phyloP scores from a whole-genome alignment of 2,329 filamentous ascomycete genomes.

The Botrytis elliptica region DNA sequence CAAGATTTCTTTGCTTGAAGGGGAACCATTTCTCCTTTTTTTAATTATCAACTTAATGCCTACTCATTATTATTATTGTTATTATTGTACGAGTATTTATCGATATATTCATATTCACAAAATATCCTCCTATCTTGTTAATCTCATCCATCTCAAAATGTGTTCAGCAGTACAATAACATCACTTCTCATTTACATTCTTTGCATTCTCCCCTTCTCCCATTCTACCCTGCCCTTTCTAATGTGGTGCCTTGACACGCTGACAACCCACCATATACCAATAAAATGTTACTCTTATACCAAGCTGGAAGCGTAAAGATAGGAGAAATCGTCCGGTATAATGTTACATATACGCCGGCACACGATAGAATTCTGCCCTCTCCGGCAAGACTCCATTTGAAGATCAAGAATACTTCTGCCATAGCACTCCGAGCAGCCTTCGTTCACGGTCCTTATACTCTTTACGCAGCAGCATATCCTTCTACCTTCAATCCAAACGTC shows the following conservation, averaged over 20 bases:
- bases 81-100: background rate
- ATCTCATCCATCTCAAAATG: background rate
- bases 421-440: slow-evolving; percentile 90
- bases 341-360: slow-evolving; percentile 84
- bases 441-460: slow-evolving; percentile 94
- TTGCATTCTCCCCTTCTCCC: too few species aligned
- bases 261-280: background rate
- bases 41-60: background rate
- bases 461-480: slow-evolving; percentile 81
- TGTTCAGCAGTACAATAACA: background rate
- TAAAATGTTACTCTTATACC: slow-evolving; percentile 85
- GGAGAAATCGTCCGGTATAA: slow-evolving; percentile 92
- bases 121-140: background rate
- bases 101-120: background rate
- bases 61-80: background rate
- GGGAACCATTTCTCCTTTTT: background rate
- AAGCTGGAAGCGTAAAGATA: slow-evolving; percentile 87
- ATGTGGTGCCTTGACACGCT: background rate
- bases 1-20: background rate
- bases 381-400: slow-evolving; percentile 79
- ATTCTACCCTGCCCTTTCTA: background rate
- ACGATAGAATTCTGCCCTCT: slow-evolving; percentile 85
- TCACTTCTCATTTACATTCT: background rate
- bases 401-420: slow-evolving; percentile 87
- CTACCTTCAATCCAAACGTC: slow-evolving; percentile 77